phyloP scores from a whole-genome alignment of 2,329 filamentous ascomycete species.

The Botrytis deweyae region DNA sequence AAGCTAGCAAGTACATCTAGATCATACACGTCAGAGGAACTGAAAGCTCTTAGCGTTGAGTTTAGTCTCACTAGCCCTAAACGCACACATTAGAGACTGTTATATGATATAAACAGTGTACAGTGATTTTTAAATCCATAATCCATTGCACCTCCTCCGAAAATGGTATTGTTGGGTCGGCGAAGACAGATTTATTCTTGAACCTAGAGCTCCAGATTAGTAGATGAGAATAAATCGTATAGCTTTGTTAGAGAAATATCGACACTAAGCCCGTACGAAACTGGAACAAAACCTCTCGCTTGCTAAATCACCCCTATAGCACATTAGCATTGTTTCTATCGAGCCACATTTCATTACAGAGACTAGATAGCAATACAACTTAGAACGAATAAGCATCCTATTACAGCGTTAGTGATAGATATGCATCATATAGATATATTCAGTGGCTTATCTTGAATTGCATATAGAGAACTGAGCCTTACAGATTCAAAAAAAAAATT shows the following conservation, averaged over 20 bases:
- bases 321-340: neutral
- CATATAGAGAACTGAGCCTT: neutral
- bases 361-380: neutral
- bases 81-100: neutral
- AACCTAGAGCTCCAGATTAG: neutral
- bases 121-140: neutral
- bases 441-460: neutral
- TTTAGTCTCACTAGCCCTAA: too few relatives aligned
- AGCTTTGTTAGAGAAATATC: neutral
- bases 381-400: neutral
- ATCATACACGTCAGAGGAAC: neutral
- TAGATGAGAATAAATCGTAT: neutral
- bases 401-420: neutral
- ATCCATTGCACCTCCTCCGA: neutral
- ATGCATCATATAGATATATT: neutral
- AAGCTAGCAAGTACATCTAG: neutral
- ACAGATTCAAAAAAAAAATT: neutral
- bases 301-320: neutral
- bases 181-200: neutral
- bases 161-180: neutral
- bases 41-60: neutral
- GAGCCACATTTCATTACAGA: neutral
- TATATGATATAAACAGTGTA: neutral
- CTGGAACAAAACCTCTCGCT: neutral
- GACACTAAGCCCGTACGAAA: too few relatives aligned